phyloP scores from a whole-genome alignment of 345 rosid species.

The Salix udensis region DNA sequence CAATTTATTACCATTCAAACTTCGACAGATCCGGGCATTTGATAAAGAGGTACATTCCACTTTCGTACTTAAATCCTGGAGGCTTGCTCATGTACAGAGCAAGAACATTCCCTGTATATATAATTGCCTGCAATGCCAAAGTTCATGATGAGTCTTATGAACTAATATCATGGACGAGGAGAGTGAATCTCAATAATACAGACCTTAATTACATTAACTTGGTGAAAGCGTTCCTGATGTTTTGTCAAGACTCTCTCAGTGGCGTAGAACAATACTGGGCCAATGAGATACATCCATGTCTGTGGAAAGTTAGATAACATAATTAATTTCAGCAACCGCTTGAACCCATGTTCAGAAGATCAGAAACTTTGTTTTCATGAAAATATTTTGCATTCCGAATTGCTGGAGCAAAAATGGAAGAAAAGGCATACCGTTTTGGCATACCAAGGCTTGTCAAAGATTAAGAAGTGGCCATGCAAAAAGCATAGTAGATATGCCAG shows the following conservation, averaged over 20 bases:
- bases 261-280: slow-evolving; percentile 58
- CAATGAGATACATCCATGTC: slow-evolving; percentile 86
- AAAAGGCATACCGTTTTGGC: slow-evolving; percentile 55
- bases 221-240: slow-evolving; percentile 52
- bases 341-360: neutral
- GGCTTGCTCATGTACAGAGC: slow-evolving; percentile 88
- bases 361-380: no score
- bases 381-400: neutral
- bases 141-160: neutral
- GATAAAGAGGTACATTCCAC: slow-evolving; percentile 95
- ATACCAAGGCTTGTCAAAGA: slow-evolving; percentile 61
- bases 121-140: slow-evolving; percentile 59
- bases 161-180: neutral
- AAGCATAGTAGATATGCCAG: slow-evolving; percentile 62
- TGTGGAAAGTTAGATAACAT: slow-evolving; percentile 21
- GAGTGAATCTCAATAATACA: neutral
- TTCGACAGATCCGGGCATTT: slow-evolving; percentile 76
- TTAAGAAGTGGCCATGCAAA: slow-evolving; percentile 75
- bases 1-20: slow-evolving; percentile 66
- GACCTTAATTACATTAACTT: slow-evolving; percentile 75
- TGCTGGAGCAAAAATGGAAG: neutral
- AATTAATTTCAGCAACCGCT: neutral
- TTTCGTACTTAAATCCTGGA: slow-evolving; percentile 67
- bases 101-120: slow-evolving; percentile 85
- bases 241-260: slow-evolving; percentile 53